Percentiles rank a stretch among this genome's conserved stretches.
Evolutionary conservation across 2,329 filamentous ascomycete genomes (phyloP).

Genomic region (Curvularia sp.): DNA sequence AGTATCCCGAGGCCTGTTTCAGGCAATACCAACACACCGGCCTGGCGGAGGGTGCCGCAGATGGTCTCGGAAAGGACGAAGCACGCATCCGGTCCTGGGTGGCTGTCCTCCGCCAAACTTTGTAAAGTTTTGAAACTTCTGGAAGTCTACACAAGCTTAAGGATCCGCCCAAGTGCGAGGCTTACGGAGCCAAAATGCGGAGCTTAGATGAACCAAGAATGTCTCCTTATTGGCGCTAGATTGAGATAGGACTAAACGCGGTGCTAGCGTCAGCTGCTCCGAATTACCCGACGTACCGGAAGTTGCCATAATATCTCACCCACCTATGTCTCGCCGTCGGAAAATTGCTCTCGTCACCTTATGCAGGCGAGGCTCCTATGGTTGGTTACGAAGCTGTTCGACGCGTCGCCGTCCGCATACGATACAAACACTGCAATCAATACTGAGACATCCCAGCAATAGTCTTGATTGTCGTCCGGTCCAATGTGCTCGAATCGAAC

Average conservation of each 20-base stretch:
- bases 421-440: neutral
- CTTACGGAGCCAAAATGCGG: constrained; percentile 18
- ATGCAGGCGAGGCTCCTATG: neutral
- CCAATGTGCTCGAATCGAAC: neutral
- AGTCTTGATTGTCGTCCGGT: constrained; percentile 1
- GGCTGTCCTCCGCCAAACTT: neutral
- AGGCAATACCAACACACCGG: neutral
- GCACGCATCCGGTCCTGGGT: no score
- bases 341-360: constrained; percentile 4
- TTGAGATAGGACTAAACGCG: constrained; percentile 8
- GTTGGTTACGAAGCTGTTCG: neutral
- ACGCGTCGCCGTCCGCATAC: neutral
- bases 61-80: neutral
- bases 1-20: neutral
- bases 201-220: constrained; percentile 23
- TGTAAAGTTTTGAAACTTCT: neutral
- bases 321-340: constrained; percentile 18
- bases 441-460: neutral
- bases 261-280: constrained; percentile 10
- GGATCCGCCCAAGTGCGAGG: constrained; percentile 20
- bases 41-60: neutral
- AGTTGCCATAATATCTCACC: constrained; percentile 24
- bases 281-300: constrained; percentile 27
- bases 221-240: constrained; percentile 10
- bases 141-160: constrained; percentile 25